phyloP scores from a whole-genome alignment of 345 rosid genomes.

The Rhodamnia rubescens region DNA sequence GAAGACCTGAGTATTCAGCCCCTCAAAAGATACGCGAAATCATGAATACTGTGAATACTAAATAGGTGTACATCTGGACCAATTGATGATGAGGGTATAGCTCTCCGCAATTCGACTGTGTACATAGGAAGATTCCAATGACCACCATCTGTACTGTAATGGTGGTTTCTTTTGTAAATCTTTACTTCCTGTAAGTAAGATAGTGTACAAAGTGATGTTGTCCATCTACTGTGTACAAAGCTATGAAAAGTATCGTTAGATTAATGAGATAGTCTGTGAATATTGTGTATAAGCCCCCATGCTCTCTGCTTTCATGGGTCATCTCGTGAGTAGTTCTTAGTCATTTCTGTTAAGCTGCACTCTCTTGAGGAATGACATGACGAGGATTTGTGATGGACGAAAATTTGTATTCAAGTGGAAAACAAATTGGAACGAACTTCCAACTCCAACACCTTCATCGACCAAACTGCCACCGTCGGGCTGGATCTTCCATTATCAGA shows the following conservation, averaged over 20 bases:
- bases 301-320: neutral
- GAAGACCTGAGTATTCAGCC: neutral
- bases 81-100: neutral
- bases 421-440: neutral
- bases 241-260: conserved; percentile 3
- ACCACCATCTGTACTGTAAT: neutral
- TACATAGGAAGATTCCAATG: neutral
- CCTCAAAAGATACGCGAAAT: neutral
- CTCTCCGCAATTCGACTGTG: conserved; percentile 1
- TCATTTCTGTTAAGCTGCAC: neutral
- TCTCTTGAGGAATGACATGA: neutral
- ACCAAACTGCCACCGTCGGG: neutral
- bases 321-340: neutral
- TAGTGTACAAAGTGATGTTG: conserved; percentile 8
- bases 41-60: neutral
- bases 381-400: neutral
- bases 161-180: conserved; percentile 6
- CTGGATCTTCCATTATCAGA: neutral
- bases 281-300: neutral
- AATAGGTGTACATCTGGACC: neutral
- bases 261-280: conserved; percentile 1
- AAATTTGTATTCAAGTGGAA: neutral
- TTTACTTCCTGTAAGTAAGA: neutral
- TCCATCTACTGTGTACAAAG: conserved; percentile 4
- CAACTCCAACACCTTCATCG: neutral